Evolutionary conservation across 768 basidiomycete species (phyloP), one percentile per base, ranked within the genome.

Genomic region (Suillus luteus): DNA sequence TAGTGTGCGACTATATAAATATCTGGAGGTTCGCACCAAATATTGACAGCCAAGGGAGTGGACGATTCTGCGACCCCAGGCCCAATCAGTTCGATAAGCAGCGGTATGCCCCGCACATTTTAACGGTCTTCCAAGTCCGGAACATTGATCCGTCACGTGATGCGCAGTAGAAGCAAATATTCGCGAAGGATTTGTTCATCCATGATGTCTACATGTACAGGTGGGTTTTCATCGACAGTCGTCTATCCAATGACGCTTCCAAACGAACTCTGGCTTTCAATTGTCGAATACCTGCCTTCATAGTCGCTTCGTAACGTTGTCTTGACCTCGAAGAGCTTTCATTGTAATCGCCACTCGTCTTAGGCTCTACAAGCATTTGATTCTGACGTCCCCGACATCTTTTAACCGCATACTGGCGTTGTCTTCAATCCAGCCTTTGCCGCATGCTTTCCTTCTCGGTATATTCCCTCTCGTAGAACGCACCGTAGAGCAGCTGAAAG

Each of bases 261-360:
- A 3, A 73, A 71, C 49, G 79, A 80, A 46, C 68, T 80, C 1
- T 80, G 79, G 79, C 68, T 79, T 67, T 65, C 66, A 60, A 73
- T 80, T 35, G 79, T 80, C 49, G 78, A 77, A 41, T 66, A 71
- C 8, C 66, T 80, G 38, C 55, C 64, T 0, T 70, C 76, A 0
- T 44, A 41, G n/a, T 76, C 78, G 66, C 67, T 80, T 55, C 70
- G 73, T 41, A 63, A 63, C 60, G 66, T 80, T 59, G 73, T 77
- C 2, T 68, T 72, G 61, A 65, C 76, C 0, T 75, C 63, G 69
- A 75, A 61, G 27, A 70, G 61, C 22, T 79, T 80, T 67, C 70
- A 71, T n/a, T 51, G 62, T 67, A 0, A 74, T 76, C 43, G 76
- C 68, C 1, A 44, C 68, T 1, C 67, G 75, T 2, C 14, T 49